Evolutionary conservation across 1,284 basidiomycete species (phyloP), one percentile per base, ranked within the genome.

Genomic region (Ustilago esculenta): DNA sequence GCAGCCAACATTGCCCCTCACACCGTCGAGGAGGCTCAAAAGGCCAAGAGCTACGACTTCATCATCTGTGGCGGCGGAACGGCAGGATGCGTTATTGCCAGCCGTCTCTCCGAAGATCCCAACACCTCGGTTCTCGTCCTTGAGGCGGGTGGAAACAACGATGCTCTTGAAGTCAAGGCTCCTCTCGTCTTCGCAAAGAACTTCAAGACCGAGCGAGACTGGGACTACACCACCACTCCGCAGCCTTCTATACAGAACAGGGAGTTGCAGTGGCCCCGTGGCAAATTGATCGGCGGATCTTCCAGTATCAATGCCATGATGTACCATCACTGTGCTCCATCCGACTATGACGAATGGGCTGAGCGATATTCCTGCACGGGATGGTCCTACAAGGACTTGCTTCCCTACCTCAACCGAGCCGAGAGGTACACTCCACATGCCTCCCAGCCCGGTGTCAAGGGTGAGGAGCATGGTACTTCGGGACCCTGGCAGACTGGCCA

Each of bases 251-350:
- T 76, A 34, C 45, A 37, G 33, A 55, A 58, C 50, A 34, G 48
- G 12, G 52, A 69, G 54, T 56, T 70, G 46, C 68, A 66, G 50
- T 75, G 68, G 72, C 72, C 73, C 2, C 50, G 73, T 18, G 69
- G 72, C 23, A 68, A 69, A 52, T 41, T 72, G 18, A 45, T 74
- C n/a, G 68, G 85, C 4, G 85, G 85, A 0, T 81, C 76, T 0
- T 83, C 83, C 4, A 80, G 81, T 17, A 84, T 86, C 53, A 86
- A 86, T 56, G 79, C 77, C 20, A 71, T 71, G 68, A 63, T 85
- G 39, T 66, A 66, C 36, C 74, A 76, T 35, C 72, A 72, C 51
- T 59, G 58, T 24, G 52, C 64, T 3, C 68, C 61, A 12, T 53
- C 54, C 2, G 73, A 76, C 58, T 72, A 71, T 45, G 65, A 76